These are phyloP conservation scores for Thalassiosira livingstoniorum DNA, from an alignment of 352 stramenopile species.

Conservation along the genomic window DNA sequence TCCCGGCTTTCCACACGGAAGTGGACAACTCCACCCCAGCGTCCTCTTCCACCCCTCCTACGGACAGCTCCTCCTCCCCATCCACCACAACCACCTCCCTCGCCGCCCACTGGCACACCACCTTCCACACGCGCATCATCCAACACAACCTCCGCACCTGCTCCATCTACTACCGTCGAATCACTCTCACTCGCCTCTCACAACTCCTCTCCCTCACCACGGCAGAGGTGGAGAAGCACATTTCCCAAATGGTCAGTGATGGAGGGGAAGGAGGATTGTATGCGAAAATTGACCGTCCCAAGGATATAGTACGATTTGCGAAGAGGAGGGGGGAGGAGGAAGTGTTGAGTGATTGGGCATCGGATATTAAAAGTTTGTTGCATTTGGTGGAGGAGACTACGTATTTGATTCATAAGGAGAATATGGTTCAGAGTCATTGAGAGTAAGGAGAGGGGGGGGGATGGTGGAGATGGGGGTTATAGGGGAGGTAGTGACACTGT, in stretches of 20 bases:
- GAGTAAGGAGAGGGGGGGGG: neutral
- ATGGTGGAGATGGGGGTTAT: neutral
- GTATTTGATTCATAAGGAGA: slow-evolving; percentile 99
- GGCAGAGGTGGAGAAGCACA: slow-evolving; percentile 68
- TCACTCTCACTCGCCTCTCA: slow-evolving; percentile 92
- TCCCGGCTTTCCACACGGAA: slow-evolving; percentile 86
- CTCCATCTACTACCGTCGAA: slow-evolving; percentile 95
- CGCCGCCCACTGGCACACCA: slow-evolving; percentile 88
- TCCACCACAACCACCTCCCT: neutral
- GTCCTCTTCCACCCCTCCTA: neutral
- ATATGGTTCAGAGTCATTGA: slow-evolving; percentile 90
- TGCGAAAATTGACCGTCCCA: slow-evolving; percentile 98
- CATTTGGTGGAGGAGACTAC: slow-evolving; percentile 96
- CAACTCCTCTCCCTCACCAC: slow-evolving; percentile 90
- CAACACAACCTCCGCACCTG: slow-evolving; percentile 98
- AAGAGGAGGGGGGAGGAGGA: slow-evolving; percentile 91
- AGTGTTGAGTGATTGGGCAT: slow-evolving; percentile 95
- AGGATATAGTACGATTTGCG: slow-evolving; percentile 94
- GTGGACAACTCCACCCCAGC: neutral
- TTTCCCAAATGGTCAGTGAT: slow-evolving; percentile 90
- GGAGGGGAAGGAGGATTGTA: slow-evolving; percentile 92
- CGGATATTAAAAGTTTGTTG: slow-evolving; percentile 95
- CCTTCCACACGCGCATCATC: slow-evolving; percentile 92
- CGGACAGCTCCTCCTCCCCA: neutral
- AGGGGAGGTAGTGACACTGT: neutral